Conservation (phyloP, 495 filamentous ascomycete species). For the Penicillium herquei region DNA sequence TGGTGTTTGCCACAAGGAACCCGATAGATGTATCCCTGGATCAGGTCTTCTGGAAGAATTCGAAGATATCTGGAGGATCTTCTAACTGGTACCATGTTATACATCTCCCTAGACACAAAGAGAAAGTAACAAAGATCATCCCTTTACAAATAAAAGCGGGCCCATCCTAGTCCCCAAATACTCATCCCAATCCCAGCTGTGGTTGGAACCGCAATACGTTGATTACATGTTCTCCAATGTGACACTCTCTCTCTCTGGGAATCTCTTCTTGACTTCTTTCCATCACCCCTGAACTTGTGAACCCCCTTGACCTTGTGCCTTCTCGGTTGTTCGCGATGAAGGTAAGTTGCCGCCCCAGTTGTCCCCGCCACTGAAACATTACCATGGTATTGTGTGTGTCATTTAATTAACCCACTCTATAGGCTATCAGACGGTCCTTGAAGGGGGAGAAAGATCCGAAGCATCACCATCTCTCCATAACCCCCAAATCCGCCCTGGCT, state of each 20-base stretch:
- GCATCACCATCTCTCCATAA: constrained; percentile 80
- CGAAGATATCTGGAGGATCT: no score
- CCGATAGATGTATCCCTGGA: constrained; percentile 2
- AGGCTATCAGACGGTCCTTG: constrained; percentile 83
- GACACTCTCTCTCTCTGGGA: neutral
- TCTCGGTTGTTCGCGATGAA: constrained; percentile 21
- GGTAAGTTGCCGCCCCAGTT: constrained; percentile 18
- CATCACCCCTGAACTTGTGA: constrained; percentile 3
- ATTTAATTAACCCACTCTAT: constrained; percentile 12
- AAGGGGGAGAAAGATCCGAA: constrained; percentile 79
- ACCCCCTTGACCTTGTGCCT: constrained; percentile 1
- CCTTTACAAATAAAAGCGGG: constrained; percentile 14
- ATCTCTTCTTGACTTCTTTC: constrained; percentile 10
- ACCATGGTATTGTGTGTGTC: constrained; percentile 11
- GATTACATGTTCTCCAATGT: neutral
- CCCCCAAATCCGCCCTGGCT: constrained; percentile 89
- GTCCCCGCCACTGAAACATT: constrained; percentile 9
- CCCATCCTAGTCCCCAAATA: neutral
- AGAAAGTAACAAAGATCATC: neutral
- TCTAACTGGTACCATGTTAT: neutral
- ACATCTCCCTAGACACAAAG: neutral
- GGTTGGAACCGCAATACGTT: constrained; percentile 25
- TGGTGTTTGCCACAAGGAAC: constrained; percentile 1
- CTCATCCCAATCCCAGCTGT: neutral
- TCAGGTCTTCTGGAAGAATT: constrained; percentile 3